Evolutionary conservation across 495 filamentous ascomycete species (phyloP), one percentile per base, ranked within the genome.

Genomic region (Corynascus novoguineensis): DNA sequence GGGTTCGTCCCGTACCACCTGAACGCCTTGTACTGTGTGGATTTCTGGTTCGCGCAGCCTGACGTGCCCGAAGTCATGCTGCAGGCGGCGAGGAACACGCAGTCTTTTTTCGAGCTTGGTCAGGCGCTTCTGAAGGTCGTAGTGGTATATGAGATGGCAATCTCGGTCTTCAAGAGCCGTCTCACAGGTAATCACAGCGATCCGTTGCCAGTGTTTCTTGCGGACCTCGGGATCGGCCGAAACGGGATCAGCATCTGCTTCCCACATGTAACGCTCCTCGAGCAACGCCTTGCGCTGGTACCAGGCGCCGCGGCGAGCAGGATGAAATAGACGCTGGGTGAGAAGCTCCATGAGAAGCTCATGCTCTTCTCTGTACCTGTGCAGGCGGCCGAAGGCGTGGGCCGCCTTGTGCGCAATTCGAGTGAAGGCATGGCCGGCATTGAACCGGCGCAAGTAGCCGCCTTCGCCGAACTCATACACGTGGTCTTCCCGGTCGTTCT

Each of bases 221-320:
- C 86, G 86, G 19, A 66, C 61, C 10, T 78, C 76, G 9, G 56
- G 34, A 46, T 71, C 64, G 12, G 55, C 38, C 19, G 66, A 68
- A 4, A 64, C 53, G 1, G 68, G 72, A 0, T 68, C 64, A 0
- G 83, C 74, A 1, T 76, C 79, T 3, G 88, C 64, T 1, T 77
- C 75, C 68, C 81, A 77, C 88, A 97, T 92, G 66, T 98, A 97
- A 60, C 92, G 90, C 70, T 98, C 93, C 73, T 98, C 93, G 17
- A 98, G 68, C 6, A 98, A 72, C 1, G 93, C 93, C 73, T 92
- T 96, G 15, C 93, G 88, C 69, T 97, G 91, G 65, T 97, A 97
- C 93, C 93, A 98, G 1, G 84, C 84, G 1, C 93, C 93, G 22
- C 92, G 84, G 25, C 92, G 81, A 14, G 89, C 81, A 37, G 86